Base-by-base conservation (phyloP, 257 asterid species). In the Solanum etuberosum region DNA sequence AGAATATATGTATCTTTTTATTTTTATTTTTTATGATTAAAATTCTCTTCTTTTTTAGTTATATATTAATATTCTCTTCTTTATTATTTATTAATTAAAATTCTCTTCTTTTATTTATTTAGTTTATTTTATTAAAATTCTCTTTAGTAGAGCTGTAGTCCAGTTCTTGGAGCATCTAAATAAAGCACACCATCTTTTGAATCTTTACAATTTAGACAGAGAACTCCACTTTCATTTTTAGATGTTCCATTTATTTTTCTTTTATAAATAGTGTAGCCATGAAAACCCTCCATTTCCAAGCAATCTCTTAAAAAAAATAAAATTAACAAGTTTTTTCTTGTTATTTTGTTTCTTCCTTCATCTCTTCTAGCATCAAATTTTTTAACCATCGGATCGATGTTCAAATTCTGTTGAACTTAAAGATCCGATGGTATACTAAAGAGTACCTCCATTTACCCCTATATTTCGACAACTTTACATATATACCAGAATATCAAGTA, bases 121-220 rank as follows among this genome's bases (percentile, higher is more conserved):
- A n/a, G 15, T 63, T 11, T 12, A 25, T 63, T 63, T 38, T 76
- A 8, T 34, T 7, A 65, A 11, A 37, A 42, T 37, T 80, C 84
- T 80, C 42, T 85, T 40, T 42, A 85, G 43, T 21, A 51, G 63
- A 40, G 74, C 59, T 83, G 48, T 61, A 34, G 11, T 86, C 13
- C 84, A 43, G 18, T 80, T 80, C 21, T 9, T 78, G 40, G 84
- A 76, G 88, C 88, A 86, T 86, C 85, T 86, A 23, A 86, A 72
- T 38, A 61, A 77, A 86, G 86, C 71, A 42, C 68, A 59, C 34
- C 78, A 57, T 38, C 78, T 77, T 86, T 86, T 86, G 67, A 38
- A 86, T 76, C 78, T 86, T 86, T 80, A 46, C 40, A 43, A 29
- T 8, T 80, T 46, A 80, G 67, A 46, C 9, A 80, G 67, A 80